Base-by-base conservation (phyloP, 306 rosid species). In the Ochetophila trinervis region DNA sequence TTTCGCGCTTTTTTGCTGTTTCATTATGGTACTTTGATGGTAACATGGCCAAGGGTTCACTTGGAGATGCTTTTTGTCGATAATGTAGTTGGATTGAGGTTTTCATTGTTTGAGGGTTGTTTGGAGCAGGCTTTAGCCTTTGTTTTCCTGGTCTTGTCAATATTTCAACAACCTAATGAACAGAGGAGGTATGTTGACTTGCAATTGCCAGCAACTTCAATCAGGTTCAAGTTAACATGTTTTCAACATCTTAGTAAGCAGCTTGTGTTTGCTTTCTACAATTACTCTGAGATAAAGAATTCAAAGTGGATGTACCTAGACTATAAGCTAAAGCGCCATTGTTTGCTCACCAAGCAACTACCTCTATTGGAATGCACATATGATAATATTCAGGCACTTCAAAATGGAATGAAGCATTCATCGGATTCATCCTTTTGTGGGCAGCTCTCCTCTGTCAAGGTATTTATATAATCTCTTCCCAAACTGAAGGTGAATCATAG, bases 1-100 rank as follows among this genome's bases (percentile, higher is more conserved):
- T 74, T 71, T 68, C 72, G 54, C 78, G 80, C 80, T 68, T 67
- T 64, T 22, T 30, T 83, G 68, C 77, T 88, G 69, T 83, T 73
- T 74, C 81, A 37, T 35, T 74, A 69, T 71, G 99, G 97, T 22
- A 61, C 84, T 23, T 34, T 94, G 74, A 74, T 81, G 79, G 73
- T 62, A 55, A 77, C 75, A 68, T 85, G 91, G 91, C 99, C 96
- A 45, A 80, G 75, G 84, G 88, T 94, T 75, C 72, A 66, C 67
- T 65, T 94, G 81, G 95, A 94, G 81, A 85, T 94, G 88, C 91
- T 94, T 62, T 90, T 90, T 76, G 87, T 94, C 12, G 99, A 94
- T 67, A 90, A 88, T 71, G 85, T 90, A 65, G 88, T 76, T 53
- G 99, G 99, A 51, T 64, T 90, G 82, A 86, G 95, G 79, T 83